A percentile compares a stretch with the other conserved stretches of the same genome.
phyloP scores from a whole-genome alignment of 73 alveolate species.

The Blepharisma japonicum region DNA sequence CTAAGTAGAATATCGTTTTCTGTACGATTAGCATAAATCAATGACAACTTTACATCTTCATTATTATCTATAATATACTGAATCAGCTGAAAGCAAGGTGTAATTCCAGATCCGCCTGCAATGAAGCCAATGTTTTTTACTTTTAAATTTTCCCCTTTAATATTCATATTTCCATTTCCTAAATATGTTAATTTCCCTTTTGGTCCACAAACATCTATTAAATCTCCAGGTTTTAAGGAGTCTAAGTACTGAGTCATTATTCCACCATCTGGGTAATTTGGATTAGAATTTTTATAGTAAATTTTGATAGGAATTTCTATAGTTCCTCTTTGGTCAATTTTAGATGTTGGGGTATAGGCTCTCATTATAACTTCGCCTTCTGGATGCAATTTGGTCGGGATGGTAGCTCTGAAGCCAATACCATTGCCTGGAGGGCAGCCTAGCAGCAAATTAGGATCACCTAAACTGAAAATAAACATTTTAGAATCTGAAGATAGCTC shows the following conservation, averaged over 20 bases:
- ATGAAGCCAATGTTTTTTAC: slow-evolving; percentile 64
- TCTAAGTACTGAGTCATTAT: slow-evolving; percentile 66
- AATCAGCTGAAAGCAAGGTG: slow-evolving; percentile 70
- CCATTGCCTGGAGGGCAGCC: slow-evolving; percentile 79
- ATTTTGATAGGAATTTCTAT: slow-evolving; percentile 72
- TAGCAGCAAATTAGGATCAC: slow-evolving; percentile 53
- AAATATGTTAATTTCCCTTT: slow-evolving; percentile 62
- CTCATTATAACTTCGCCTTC: slow-evolving; percentile 64
- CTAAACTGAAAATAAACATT: slow-evolving; percentile 62
- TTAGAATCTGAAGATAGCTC: slow-evolving; percentile 38
- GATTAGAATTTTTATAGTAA: slow-evolving; percentile 56
- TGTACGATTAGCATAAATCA: slow-evolving; percentile 58
- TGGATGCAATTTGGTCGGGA: slow-evolving; percentile 40
- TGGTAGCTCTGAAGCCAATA: slow-evolving; percentile 50
- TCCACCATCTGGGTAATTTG: slow-evolving; percentile 77
- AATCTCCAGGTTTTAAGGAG: slow-evolving; percentile 57
- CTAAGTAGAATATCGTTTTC: slow-evolving; percentile 59
- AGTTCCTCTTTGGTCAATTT: slow-evolving; percentile 51
- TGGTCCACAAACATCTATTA: slow-evolving; percentile 69
- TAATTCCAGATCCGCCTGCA: slow-evolving; percentile 88
- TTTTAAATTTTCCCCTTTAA: slow-evolving; percentile 38
- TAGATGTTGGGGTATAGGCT: slow-evolving; percentile 72
- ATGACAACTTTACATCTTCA: slow-evolving; percentile 40
- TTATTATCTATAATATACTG: slow-evolving; percentile 45
- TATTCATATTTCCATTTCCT: slow-evolving; percentile 57